Conservation (phyloP, 2,329 filamentous ascomycete genomes). For the Exserohilum rostratum region DNA sequence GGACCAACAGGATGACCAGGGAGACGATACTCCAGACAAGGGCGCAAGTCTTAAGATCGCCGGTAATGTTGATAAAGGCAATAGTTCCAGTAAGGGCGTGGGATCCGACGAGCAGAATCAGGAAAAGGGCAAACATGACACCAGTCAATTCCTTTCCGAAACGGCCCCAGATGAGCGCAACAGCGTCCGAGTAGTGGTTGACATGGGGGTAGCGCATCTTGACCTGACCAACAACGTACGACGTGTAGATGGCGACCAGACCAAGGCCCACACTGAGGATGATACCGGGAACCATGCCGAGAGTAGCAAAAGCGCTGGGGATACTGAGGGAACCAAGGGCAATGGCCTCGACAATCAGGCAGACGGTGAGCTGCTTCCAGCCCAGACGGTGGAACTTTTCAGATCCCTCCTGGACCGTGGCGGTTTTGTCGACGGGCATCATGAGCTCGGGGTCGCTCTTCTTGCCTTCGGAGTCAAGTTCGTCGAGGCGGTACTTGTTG, state of each 20-base stretch:
- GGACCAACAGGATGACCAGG: slow-evolving; percentile 63
- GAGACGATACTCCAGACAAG: slow-evolving; percentile 70
- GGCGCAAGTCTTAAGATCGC: slow-evolving; percentile 63
- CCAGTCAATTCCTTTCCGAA: slow-evolving; percentile 59
- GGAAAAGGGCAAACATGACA: slow-evolving; percentile 57
- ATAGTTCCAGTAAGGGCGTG: slow-evolving; percentile 75
- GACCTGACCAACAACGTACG: slow-evolving; percentile 67
- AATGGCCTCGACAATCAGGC: slow-evolving; percentile 59
- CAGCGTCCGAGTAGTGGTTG: slow-evolving; percentile 72
- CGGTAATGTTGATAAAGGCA: slow-evolving; percentile 68
- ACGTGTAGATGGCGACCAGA: slow-evolving; percentile 65
- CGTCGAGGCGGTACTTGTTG: slow-evolving; percentile 28
- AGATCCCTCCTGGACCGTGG: slow-evolving; percentile 45
- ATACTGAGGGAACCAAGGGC: slow-evolving; percentile 56
- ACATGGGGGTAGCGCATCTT: slow-evolving; percentile 65
- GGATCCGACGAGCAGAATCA: slow-evolving; percentile 68
- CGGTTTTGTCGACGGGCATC: slow-evolving; percentile 36
- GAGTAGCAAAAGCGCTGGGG: slow-evolving; percentile 53
- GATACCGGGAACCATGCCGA: slow-evolving; percentile 56
- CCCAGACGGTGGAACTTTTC: slow-evolving; percentile 52
- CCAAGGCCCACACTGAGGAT: slow-evolving; percentile 57
- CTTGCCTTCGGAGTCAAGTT: slow-evolving; percentile 35
- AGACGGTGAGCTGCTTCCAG: slow-evolving; percentile 59
- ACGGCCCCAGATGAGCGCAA: slow-evolving; percentile 66
- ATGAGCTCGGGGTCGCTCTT: slow-evolving; percentile 44